A percentile compares a stretch with the other conserved stretches of the same genome.
Evolutionary conservation across 2,329 filamentous ascomycete species (phyloP).

Genomic region (Pochonia chlamydosporia): DNA sequence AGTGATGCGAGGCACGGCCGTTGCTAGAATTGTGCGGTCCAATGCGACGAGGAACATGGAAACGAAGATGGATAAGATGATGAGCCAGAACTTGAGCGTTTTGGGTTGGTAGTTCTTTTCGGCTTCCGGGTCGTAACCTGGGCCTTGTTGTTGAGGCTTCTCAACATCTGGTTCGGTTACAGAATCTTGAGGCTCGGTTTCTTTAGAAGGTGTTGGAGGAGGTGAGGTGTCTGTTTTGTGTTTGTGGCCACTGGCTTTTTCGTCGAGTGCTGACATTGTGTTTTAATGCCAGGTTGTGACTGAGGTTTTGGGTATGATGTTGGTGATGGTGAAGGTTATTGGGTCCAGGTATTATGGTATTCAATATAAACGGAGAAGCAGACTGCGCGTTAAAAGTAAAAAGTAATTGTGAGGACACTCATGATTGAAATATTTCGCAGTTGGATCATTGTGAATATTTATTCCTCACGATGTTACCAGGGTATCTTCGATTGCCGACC

Average conservation of each 20-base stretch:
- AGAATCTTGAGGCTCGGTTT: background rate
- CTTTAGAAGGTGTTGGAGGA: background rate
- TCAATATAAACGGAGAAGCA: too few relatives aligned
- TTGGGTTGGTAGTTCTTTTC: constrained; percentile 44
- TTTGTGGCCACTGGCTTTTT: background rate
- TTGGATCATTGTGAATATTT: too few relatives aligned
- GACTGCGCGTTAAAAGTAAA: too few relatives aligned
- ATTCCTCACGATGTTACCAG: too few relatives aligned
- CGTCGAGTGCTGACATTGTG: constrained; percentile 1
- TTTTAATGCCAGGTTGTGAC: background rate
- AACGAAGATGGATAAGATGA: constrained; percentile 47
- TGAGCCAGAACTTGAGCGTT: constrained; percentile 49
- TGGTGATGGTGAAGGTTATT: too few relatives aligned
- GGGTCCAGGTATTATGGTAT: too few relatives aligned
- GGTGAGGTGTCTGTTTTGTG: background rate
- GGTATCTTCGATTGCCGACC: too few relatives aligned
- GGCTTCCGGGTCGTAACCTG: constrained; percentile 19
- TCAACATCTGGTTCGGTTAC: constrained; percentile 13
- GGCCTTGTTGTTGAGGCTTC: constrained; percentile 7
- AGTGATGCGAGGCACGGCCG: constrained; percentile 49
- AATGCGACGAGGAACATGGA: constrained; percentile 54
- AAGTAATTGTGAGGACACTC: too few relatives aligned
- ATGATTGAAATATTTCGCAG: too few relatives aligned
- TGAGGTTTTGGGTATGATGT: background rate
- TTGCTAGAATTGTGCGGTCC: constrained; percentile 50